phyloP scores from a whole-genome alignment of 805 yeast species.

The Cyberlindnera bimundalis region DNA sequence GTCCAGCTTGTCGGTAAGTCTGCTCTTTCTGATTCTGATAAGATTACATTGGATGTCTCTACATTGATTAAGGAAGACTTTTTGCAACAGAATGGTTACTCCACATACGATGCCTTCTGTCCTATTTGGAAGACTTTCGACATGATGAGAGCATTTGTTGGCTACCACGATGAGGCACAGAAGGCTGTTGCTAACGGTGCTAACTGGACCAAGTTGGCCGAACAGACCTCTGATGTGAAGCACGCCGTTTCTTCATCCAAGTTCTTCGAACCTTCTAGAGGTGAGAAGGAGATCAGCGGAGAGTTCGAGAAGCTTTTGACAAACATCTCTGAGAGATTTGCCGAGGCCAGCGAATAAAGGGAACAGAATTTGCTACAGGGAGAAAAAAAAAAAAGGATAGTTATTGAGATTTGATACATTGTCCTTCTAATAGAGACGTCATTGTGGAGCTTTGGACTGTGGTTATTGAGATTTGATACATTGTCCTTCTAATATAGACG shows the following conservation, averaged over 20 bases:
- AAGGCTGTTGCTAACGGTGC: slow-evolving; percentile 94
- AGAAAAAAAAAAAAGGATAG: not conserved
- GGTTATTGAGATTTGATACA: too few relatives aligned
- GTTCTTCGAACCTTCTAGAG: slow-evolving; percentile 93
- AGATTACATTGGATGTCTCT: slow-evolving; percentile 93
- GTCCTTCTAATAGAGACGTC: not conserved
- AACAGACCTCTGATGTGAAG: slow-evolving; percentile 85
- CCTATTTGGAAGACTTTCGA: slow-evolving; percentile 98
- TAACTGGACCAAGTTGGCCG: slow-evolving; percentile 88
- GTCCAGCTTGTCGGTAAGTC: slow-evolving; percentile 99
- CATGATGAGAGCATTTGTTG: slow-evolving; percentile 94
- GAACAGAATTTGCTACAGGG: slow-evolving; percentile 4
- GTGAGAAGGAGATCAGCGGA: slow-evolving; percentile 70
- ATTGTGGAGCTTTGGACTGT: too few relatives aligned
- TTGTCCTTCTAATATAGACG: not conserved
- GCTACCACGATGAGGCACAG: slow-evolving; percentile 96
- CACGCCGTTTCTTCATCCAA: slow-evolving; percentile 93
- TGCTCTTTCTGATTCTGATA: slow-evolving; percentile 94
- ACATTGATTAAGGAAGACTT: slow-evolving; percentile 93
- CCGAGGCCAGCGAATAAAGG: slow-evolving; percentile 84
- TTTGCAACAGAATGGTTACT: slow-evolving; percentile 98
- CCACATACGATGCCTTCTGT: slow-evolving; percentile 97
- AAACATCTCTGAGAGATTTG: slow-evolving; percentile 83
- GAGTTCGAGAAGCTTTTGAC: slow-evolving; percentile 76
- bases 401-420: not conserved